Conservation (phyloP, 768 basidiomycete species). For the Tephrocybe sp. region DNA sequence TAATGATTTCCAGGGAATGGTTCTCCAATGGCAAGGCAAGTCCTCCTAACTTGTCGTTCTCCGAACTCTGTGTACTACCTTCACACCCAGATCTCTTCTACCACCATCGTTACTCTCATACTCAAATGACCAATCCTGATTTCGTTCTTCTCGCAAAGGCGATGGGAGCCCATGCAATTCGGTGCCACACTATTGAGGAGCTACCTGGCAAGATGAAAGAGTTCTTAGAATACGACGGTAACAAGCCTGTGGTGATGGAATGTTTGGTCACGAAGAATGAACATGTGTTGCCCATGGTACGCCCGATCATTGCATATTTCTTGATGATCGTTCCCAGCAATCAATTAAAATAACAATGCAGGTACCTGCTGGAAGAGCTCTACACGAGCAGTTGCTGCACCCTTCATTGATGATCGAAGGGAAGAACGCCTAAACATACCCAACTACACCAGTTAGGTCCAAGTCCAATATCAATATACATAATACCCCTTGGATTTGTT, state of each 20-base stretch:
- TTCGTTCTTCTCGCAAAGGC: constrained; percentile 86
- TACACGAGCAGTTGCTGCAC: constrained; percentile 89
- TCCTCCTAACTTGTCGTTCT: not conserved
- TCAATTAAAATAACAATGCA: constrained; percentile 23
- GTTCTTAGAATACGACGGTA: constrained; percentile 91
- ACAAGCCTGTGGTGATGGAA: constrained; percentile 88
- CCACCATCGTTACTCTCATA: constrained; percentile 94
- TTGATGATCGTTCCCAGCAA: no score
- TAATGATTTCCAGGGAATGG: constrained; percentile 99
- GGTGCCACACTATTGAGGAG: constrained; percentile 68
- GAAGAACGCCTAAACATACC: no score
- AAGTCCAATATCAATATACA: no score
- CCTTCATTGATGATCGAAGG: constrained; percentile 32
- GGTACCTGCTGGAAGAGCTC: constrained; percentile 95
- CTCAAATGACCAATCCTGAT: constrained; percentile 93
- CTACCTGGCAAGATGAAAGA: constrained; percentile 97
- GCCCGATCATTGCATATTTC: no score
- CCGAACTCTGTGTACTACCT: not conserved
- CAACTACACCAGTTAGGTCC: no score
- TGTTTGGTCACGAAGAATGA: constrained; percentile 82
- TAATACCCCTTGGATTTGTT: no score
- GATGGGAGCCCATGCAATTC: constrained; percentile 94
- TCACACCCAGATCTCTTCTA: constrained; percentile 80
- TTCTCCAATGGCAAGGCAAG: constrained; percentile 97
- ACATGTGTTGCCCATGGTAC: constrained; percentile 90